These are phyloP conservation scores for Phytophthora pisi DNA, from an alignment of 352 stramenopile genomes.

Conservation along the genomic window DNA sequence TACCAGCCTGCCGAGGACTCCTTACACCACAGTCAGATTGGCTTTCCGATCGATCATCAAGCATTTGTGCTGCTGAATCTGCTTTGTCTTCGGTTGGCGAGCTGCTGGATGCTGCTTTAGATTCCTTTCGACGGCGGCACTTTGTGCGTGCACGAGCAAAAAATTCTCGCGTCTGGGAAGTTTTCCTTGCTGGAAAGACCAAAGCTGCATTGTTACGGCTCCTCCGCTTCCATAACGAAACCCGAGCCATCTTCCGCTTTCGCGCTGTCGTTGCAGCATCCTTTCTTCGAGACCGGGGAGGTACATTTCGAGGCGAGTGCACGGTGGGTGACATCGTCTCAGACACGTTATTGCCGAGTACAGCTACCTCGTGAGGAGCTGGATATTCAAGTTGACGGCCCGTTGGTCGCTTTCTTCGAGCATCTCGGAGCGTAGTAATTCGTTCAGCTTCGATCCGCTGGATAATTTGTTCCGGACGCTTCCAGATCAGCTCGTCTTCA, in stretches of 20 bases:
- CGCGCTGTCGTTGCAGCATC: not conserved
- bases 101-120: not conserved
- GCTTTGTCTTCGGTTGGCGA: not conserved
- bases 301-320: not conserved
- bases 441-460: conserved; percentile 37
- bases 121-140: not conserved
- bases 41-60: not conserved
- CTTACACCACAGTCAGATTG: not conserved
- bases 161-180: not conserved
- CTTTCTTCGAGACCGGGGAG: not conserved
- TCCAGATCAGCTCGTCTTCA: conserved; percentile 43
- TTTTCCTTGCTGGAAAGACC: not conserved
- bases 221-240: conserved; percentile 10
- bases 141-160: not conserved
- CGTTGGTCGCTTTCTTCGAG: conserved; percentile 9
- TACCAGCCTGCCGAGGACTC: not conserved
- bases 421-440: conserved; percentile 8
- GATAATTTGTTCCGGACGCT: conserved; percentile 41
- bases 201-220: not conserved
- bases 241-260: conserved; percentile 10
- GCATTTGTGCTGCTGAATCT: not conserved
- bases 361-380: not conserved
- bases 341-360: not conserved
- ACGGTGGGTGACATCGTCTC: not conserved
- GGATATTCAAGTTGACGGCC: not conserved